Evolutionary conservation across 345 rosid species (phyloP), one percentile per base, ranked within the genome.

Genomic region (Pistacia integerrima): DNA sequence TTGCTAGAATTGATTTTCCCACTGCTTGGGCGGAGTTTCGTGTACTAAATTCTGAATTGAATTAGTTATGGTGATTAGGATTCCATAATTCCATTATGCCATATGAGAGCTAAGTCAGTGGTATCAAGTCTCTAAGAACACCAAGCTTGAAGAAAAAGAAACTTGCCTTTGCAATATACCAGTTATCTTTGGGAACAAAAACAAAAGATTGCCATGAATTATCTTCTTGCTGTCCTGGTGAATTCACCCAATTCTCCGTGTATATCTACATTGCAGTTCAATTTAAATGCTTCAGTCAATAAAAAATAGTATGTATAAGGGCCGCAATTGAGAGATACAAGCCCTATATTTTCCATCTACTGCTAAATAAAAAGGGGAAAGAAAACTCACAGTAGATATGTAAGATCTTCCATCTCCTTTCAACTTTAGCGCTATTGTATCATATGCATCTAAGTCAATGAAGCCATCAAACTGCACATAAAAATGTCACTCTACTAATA

Each of bases 191-290:
- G 55, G 98, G 97, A 69, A 84, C 92, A 81, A 81, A 84, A 68
- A 93, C 88, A 78, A 93, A 93, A 81, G 97, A 90, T 85, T 92
- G 97, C 99, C 99, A 96, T 76, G 99, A 92, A 85, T 93, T 93
- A 86, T 93, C 99, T 86, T 93, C 98, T 67, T 78, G 78, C 73
- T 93, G 91, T 71, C 95, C 97, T 17, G 97, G 98, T 52, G 94
- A 91, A 86, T 96, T 93, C 33, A 92, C 93, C 98, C 97, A 93
- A 73, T 93, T 96, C 80, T 93, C 98, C 0, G 97, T 93, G 84
- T 96, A 96, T 67, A 96, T 93, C 97, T 93, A 85, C 80, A 83
- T 51, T 16, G 69, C 11, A 64, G 30, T 65, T 62, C 2, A 9
- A 20, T 30, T 2, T 20, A 72, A 64, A 49, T 44, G 17, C 51